These are phyloP conservation scores for Maudiozyma serrabonitensis DNA, from an alignment of 805 yeast genomes.

Conservation along the genomic window DNA sequence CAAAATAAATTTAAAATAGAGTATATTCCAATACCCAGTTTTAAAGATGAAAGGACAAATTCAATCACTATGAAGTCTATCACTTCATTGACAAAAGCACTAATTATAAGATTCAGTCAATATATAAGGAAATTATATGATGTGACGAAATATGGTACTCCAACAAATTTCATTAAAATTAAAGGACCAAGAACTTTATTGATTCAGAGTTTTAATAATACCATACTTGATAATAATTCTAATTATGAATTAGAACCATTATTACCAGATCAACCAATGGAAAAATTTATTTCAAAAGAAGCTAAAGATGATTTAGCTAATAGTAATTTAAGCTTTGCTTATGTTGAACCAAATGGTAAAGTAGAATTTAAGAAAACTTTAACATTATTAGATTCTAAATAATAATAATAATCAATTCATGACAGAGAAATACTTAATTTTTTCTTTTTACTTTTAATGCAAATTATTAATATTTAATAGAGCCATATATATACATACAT, in stretches of 20 bases:
- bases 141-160: constrained; percentile 12
- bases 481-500: not conserved
- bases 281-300: not conserved
- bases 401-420: not conserved
- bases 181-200: constrained; percentile 28
- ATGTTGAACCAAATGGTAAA: constrained; percentile 1
- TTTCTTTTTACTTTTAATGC: not conserved
- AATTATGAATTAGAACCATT: constrained; percentile 4
- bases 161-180: constrained; percentile 20
- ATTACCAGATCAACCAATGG: not conserved
- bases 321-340: constrained; percentile 1
- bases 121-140: constrained; percentile 9
- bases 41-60: not conserved
- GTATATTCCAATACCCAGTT: not conserved
- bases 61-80: not conserved
- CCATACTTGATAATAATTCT: not conserved
- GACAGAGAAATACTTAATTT: too few relatives aligned
- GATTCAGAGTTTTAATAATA: constrained; percentile 18
- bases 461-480: not conserved
- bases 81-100: not conserved
- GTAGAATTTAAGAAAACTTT: constrained; percentile 3
- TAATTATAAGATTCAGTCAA: not conserved
- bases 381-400: not conserved
- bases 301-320: not conserved
- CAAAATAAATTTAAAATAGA: not conserved